Conservation (phyloP, 2,329 filamentous ascomycete genomes). For the Talaromyces sp. region DNA sequence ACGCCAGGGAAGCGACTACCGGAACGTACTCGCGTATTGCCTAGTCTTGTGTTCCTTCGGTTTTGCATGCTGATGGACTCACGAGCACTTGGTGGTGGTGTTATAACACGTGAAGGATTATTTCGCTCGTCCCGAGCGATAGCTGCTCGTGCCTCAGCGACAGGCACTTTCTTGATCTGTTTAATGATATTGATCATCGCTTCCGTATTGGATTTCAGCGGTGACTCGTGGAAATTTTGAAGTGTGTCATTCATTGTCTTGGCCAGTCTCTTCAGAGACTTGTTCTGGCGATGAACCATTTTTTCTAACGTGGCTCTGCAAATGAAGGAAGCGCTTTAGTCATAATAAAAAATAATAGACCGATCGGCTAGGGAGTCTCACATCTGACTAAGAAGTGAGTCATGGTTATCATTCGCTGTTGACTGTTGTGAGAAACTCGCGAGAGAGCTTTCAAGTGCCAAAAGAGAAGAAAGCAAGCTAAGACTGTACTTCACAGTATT, state of each 20-base stretch:
- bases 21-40: too few species aligned
- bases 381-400: too few species aligned
- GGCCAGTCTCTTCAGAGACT: neutral
- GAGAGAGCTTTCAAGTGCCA: neutral
- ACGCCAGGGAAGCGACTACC: too few species aligned
- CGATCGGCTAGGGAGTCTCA: too few species aligned
- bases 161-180: neutral
- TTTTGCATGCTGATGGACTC: too few species aligned
- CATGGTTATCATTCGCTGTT: too few species aligned
- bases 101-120: neutral
- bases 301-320: too few species aligned
- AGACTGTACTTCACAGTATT: neutral
- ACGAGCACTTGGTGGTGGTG: neutral
- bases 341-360: too few species aligned
- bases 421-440: neutral
- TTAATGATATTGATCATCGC: neutral
- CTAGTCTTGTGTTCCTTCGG: too few species aligned
- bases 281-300: slow-evolving; percentile 2
- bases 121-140: neutral
- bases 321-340: too few species aligned
- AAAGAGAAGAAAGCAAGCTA: neutral
- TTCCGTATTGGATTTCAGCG: too few species aligned
- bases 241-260: neutral
- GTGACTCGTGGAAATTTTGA: neutral
- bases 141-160: neutral